Conservation (phyloP, 371 early-diverging fungal genomes). For the Haplosporangium sp. region DNA sequence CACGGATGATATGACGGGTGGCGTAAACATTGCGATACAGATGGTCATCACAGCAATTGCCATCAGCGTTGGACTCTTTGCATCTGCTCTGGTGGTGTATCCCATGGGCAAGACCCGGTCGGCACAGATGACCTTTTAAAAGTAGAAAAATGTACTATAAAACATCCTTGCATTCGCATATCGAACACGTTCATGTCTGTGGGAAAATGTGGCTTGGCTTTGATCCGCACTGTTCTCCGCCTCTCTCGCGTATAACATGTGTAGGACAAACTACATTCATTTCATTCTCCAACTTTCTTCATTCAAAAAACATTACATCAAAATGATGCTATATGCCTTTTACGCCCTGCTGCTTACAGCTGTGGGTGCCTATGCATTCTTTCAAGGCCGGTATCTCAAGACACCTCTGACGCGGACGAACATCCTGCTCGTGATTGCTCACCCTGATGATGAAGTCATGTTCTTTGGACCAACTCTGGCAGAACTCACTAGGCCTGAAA, state of each 20-base stretch:
- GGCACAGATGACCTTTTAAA: slow-evolving; percentile 67
- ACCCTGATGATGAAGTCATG: slow-evolving; percentile 99
- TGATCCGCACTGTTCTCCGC: no score
- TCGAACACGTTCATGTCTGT: no score
- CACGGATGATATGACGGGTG: slow-evolving; percentile 60
- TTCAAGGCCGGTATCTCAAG: slow-evolving; percentile 37
- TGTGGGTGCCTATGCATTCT: slow-evolving; percentile 36
- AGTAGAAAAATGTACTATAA: neutral
- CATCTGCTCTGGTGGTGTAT: slow-evolving; percentile 67
- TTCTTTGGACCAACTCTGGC: slow-evolving; percentile 96
- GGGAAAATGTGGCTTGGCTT: no score
- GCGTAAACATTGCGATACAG: slow-evolving; percentile 62
- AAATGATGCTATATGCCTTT: slow-evolving; percentile 24
- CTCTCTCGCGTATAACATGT: no score
- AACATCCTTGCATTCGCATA: neutral
- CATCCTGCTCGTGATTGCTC: slow-evolving; percentile 91
- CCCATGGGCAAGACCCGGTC: slow-evolving; percentile 68
- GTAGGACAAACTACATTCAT: no score
- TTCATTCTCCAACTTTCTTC: neutral
- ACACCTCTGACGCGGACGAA: slow-evolving; percentile 54
- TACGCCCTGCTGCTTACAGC: slow-evolving; percentile 29
- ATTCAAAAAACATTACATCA: slow-evolving; percentile 4
- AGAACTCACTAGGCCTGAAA: slow-evolving; percentile 59
- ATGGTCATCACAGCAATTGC: slow-evolving; percentile 64
- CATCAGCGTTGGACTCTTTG: slow-evolving; percentile 71